Evolutionary conservation across 805 yeast genomes (phyloP).

Genomic region (Suhomyces sp.): DNA sequence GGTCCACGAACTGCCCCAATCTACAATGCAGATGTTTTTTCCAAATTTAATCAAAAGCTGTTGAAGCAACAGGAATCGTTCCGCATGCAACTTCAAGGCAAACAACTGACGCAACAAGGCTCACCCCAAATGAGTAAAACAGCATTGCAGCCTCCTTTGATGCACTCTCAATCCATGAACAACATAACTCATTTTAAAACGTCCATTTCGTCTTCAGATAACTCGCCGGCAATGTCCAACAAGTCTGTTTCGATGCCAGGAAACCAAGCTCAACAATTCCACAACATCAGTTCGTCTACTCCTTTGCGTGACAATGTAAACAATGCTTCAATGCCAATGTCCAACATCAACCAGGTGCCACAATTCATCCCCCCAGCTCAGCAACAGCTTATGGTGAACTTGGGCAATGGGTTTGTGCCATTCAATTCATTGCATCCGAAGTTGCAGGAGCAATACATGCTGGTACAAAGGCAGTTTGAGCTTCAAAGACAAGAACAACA

Average conservation of each 20-base stretch:
- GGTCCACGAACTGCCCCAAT: slow-evolving; percentile 39
- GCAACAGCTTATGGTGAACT: slow-evolving; percentile 19
- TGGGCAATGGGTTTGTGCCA: slow-evolving; percentile 20
- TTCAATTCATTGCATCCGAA: slow-evolving; percentile 15
- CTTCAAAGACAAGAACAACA: slow-evolving; percentile 13
- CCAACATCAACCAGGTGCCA: background rate
- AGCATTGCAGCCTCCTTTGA: slow-evolving; percentile 5
- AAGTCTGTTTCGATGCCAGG: slow-evolving; percentile 3
- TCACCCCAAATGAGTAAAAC: background rate
- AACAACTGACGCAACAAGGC: background rate
- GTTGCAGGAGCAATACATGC: slow-evolving; percentile 17
- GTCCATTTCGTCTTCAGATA: background rate
- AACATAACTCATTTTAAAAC: slow-evolving; percentile 11
- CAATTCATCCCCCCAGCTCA: slow-evolving; percentile 3
- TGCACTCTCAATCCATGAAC: slow-evolving; percentile 16
- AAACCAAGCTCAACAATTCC: background rate
- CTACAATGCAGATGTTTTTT: slow-evolving; percentile 27
- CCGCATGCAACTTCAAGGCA: background rate
- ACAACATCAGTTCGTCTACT: background rate
- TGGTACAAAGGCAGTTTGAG: slow-evolving; percentile 18
- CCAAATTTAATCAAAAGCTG: slow-evolving; percentile 15
- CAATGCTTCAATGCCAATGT: background rate
- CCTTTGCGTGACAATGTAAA: slow-evolving; percentile 1
- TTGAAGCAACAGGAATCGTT: slow-evolving; percentile 10
- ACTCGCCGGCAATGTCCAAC: background rate